Base-by-base conservation (phyloP, 1,139 yeast genomes). In the Yamadazyma conglobata region DNA sequence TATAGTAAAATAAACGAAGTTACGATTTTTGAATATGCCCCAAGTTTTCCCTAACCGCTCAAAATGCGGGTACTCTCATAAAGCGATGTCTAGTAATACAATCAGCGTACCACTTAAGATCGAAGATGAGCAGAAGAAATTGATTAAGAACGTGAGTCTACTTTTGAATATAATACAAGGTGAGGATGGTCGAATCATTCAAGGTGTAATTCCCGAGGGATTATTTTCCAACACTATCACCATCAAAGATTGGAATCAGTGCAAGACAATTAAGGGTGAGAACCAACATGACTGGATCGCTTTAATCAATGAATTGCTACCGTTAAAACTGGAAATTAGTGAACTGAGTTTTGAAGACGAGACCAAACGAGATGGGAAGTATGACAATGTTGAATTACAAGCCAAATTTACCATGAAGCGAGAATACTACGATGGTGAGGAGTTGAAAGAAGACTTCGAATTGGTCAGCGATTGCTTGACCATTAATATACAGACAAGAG, bases 21-120 rank as follows among this genome's bases (percentile, higher is more conserved):
- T 11, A 22, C 15, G 19, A 24, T 13, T n/a, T n/a, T 17, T n/a
- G n/a, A n/a, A n/a, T n/a, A n/a, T n/a, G n/a, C n/a, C n/a, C n/a
- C n/a, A n/a, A n/a, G n/a, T n/a, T n/a, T n/a, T n/a, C n/a, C n/a
- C n/a, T n/a, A n/a, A n/a, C n/a, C n/a, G n/a, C n/a, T n/a, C n/a
- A n/a, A n/a, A n/a, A n/a, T n/a, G n/a, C n/a, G n/a, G n/a, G n/a
- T n/a, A n/a, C n/a, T n/a, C n/a, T n/a, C n/a, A n/a, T n/a, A n/a
- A n/a, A n/a, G n/a, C n/a, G n/a, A 26, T 29, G 33, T 12, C 20
- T 12, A 25, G 24, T 9, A 34, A 40, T 22, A 40, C 52, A 6
- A 31, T 38, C 8, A 37, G 49, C 4, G 39, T 55, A 10, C 56
- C 59, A 3, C 36, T 57, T 9, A 27, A 34, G 9, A 45, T 56